Percentiles rank a stretch among this genome's conserved stretches.
phyloP scores from a whole-genome alignment of 2,329 filamentous ascomycete genomes.

The Botryotinia narcissicola region DNA sequence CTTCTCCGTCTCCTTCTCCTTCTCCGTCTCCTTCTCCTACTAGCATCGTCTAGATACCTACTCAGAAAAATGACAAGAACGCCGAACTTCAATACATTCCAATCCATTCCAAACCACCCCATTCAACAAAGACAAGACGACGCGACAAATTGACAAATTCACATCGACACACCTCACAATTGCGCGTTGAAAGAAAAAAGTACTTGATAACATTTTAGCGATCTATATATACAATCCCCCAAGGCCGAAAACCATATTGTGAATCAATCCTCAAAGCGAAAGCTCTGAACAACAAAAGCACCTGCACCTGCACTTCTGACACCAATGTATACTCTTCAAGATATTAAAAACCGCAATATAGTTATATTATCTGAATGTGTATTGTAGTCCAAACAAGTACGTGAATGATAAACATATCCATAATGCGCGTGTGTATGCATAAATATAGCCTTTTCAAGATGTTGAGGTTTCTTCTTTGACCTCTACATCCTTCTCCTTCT shows the following conservation, averaged over 20 bases:
- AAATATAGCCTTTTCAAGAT: neutral
- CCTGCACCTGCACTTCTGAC: neutral
- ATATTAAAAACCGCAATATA: neutral
- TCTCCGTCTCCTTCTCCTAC: no score
- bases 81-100: no score
- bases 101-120: no score
- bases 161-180: neutral
- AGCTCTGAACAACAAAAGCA: neutral
- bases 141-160: neutral
- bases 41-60: no score
- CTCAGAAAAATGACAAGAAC: no score
- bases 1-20: no score
- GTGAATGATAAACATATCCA: neutral
- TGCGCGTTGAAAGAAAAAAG: neutral
- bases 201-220: neutral
- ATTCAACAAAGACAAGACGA: no score
- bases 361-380: neutral
- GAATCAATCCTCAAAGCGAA: neutral
- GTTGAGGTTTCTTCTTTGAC: neutral
- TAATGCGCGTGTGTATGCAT: neutral
- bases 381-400: neutral
- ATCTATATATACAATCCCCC: neutral
- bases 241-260: neutral
- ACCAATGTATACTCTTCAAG: neutral
- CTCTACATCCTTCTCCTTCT: slow-evolving; percentile 1